Evolutionary conservation across 257 asterid genomes (phyloP).

Genomic region (Lithospermum erythrorhizon): DNA sequence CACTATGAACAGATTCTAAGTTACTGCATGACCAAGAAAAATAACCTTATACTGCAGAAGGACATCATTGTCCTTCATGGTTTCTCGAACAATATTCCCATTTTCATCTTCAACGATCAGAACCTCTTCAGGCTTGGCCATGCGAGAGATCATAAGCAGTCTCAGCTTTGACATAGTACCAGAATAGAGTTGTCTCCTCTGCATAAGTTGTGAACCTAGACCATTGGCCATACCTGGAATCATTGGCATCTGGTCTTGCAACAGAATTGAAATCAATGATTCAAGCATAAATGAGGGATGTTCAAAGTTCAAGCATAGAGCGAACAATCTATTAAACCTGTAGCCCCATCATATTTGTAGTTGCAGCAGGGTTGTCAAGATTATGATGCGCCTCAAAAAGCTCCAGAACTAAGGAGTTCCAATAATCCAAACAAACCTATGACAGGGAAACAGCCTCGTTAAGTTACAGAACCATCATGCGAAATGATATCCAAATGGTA

Average conservation of each 20-base stretch:
- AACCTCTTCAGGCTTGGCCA: slow-evolving; percentile 99
- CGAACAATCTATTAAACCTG: slow-evolving; percentile 48
- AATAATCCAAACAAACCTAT: slow-evolving; percentile 96
- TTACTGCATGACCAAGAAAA: not conserved
- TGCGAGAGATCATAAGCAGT: slow-evolving; percentile 81
- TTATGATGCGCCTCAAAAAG: slow-evolving; percentile 78
- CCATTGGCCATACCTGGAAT: slow-evolving; percentile 65
- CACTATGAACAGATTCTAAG: no score
- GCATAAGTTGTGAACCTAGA: slow-evolving; percentile 67
- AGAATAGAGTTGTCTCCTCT: slow-evolving; percentile 77
- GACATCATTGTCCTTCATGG: slow-evolving; percentile 95
- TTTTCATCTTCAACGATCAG: slow-evolving; percentile 95
- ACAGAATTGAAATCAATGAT: not conserved
- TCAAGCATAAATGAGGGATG: no score
- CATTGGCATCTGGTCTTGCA: slow-evolving; percentile 39
- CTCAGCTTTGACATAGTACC: slow-evolving; percentile 89
- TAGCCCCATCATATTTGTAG: slow-evolving; percentile 71
- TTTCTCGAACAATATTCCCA: slow-evolving; percentile 98
- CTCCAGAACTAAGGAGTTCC: slow-evolving; percentile 85
- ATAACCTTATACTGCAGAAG: slow-evolving; percentile 91
- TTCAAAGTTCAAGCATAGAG: not conserved
- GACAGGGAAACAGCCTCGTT: slow-evolving; percentile 5
- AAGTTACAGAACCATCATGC: not conserved
- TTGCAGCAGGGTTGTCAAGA: slow-evolving; percentile 50
- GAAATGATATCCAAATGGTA: not conserved